Evolutionary conservation across 2,329 filamentous ascomycete species (phyloP).

Genomic region (Botrytis hyacinthi): DNA sequence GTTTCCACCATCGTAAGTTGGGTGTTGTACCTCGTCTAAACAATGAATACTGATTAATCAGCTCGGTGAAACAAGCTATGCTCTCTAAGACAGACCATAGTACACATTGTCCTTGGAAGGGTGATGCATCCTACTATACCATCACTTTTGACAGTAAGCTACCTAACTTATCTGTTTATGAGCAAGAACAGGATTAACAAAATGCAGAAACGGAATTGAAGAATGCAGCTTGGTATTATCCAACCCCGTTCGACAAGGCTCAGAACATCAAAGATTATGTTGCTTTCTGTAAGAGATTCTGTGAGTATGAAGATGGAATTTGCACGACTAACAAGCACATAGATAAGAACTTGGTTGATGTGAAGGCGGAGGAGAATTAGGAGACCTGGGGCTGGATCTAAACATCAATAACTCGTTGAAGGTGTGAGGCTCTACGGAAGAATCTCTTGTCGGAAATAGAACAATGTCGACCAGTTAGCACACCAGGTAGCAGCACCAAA

Average conservation of each 20-base stretch:
- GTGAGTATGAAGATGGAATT: not conserved
- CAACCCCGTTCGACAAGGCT: conserved; percentile 43
- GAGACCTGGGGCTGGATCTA: not conserved
- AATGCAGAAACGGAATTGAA: conserved; percentile 41
- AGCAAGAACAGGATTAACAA: not conserved
- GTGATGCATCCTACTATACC: conserved; percentile 48
- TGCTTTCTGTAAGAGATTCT: conserved; percentile 45
- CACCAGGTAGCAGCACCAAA: not conserved
- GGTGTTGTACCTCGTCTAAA: not conserved
- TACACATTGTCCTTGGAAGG: conserved; percentile 49
- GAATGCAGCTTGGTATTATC: conserved; percentile 49
- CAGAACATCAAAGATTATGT: conserved; percentile 46
- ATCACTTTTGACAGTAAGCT: conserved; percentile 43
- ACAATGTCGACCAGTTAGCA: no score
- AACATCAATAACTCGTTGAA: not conserved
- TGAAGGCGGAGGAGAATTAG: conserved; percentile 5
- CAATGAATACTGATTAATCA: conserved; percentile 11
- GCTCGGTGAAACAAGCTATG: conserved; percentile 42
- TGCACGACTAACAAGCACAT: not conserved
- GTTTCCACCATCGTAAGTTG: conserved; percentile 41
- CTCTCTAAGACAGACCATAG: conserved; percentile 43
- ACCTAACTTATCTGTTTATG: not conserved
- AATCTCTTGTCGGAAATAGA: no score
- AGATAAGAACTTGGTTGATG: conserved; percentile 21
- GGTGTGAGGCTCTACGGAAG: not conserved